Evolutionary conservation across 2,329 filamentous ascomycete species (phyloP).

Genomic region (Hyphodiscus sp.): DNA sequence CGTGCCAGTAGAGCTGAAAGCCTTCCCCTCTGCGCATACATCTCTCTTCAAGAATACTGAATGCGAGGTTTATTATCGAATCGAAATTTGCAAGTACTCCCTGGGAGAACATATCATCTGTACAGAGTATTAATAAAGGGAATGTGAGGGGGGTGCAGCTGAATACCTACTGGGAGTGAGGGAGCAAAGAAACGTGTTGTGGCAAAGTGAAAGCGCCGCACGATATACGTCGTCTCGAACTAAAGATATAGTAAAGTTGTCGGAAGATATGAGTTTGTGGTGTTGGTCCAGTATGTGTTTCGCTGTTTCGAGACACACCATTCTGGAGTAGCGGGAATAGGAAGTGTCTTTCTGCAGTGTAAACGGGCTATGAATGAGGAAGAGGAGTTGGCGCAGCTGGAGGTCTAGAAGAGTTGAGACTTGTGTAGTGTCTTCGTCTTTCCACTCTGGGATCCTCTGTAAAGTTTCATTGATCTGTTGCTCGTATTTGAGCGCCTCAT

Average conservation of each 20-base stretch:
- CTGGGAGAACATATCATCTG: neutral
- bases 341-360: neutral
- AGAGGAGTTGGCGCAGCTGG: neutral
- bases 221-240: neutral
- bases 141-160: neutral
- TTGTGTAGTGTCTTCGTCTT: neutral
- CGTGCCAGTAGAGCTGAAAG: neutral
- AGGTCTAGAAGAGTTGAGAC: neutral
- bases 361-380: neutral
- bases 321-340: neutral
- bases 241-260: neutral
- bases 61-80: neutral
- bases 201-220: neutral
- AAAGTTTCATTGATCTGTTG: neutral
- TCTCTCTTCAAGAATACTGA: neutral
- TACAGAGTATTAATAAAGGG: neutral
- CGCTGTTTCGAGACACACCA: slow-evolving; percentile 1
- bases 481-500: neutral
- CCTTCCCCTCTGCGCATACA: neutral
- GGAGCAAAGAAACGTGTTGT: neutral
- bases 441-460: neutral
- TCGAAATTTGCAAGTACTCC: neutral
- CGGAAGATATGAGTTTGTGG: neutral
- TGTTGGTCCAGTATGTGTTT: neutral
- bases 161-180: neutral